These are phyloP conservation scores for Carex parvula DNA, from an alignment of 176 grass and related monocot species.

Conservation along the genomic window DNA sequence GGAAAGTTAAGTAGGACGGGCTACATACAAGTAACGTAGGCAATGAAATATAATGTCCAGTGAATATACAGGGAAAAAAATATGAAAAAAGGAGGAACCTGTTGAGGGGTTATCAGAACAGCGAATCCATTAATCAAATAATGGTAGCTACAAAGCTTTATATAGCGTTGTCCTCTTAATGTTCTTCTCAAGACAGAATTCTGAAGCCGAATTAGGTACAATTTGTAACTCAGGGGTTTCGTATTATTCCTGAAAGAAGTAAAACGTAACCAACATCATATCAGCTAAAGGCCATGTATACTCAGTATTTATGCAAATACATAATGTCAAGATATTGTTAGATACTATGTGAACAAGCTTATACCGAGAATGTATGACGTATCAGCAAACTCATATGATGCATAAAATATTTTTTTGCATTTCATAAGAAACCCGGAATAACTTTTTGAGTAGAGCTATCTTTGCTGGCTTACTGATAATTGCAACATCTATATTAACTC, in stretches of 20 bases:
- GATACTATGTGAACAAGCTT: not conserved
- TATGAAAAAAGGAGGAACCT: slow-evolving; percentile 44
- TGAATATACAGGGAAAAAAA: not conserved
- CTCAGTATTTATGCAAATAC: not conserved
- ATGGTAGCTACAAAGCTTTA: slow-evolving; percentile 88
- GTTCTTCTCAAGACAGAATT: slow-evolving; percentile 84
- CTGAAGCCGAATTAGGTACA: slow-evolving; percentile 68
- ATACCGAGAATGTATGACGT: not conserved
- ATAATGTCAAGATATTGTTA: not conserved
- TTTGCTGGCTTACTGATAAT: not conserved
- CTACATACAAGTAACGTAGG: not conserved
- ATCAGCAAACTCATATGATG: not conserved
- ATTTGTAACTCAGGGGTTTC: slow-evolving; percentile 61
- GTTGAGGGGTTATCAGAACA: slow-evolving; percentile 73
- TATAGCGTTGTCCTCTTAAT: slow-evolving; percentile 66
- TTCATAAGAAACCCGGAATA: not conserved
- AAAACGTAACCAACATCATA: slow-evolving; percentile 2
- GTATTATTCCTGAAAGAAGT: slow-evolving; percentile 44
- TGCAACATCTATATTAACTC: not conserved
- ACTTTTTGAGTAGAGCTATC: not conserved
- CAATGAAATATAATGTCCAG: not conserved
- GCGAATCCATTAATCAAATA: slow-evolving; percentile 98
- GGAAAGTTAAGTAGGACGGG: not conserved
- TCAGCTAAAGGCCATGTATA: not conserved
- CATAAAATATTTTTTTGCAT: not conserved